phyloP scores from a whole-genome alignment of 225 moss, liverwort and hornwort species.

The Thuidium tamariscinum region DNA sequence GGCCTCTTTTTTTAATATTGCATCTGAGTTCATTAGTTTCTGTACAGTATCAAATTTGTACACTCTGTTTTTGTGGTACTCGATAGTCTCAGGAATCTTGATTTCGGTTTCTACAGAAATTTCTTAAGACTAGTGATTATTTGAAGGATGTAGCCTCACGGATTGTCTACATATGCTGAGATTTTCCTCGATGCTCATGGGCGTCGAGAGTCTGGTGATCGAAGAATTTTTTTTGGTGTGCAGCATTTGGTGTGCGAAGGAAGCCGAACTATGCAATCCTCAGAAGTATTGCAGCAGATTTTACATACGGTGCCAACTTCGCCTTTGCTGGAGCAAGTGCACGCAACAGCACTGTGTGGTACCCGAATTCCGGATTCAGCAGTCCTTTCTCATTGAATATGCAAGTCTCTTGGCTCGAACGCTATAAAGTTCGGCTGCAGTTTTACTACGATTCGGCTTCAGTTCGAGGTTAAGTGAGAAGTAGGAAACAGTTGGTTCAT shows the following conservation, averaged over 20 bases:
- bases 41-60: background rate
- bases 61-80: background rate
- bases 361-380: conserved; percentile 16
- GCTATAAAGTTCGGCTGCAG: conserved; percentile 42
- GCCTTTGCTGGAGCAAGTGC: conserved; percentile 55
- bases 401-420: conserved; percentile 51
- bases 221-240: background rate
- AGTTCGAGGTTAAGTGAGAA: conserved; percentile 2
- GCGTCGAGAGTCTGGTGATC: background rate
- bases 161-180: background rate
- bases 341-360: conserved; percentile 15
- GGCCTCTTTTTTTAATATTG: background rate
- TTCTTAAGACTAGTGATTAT: background rate
- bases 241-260: conserved; percentile 40
- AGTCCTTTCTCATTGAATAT: conserved; percentile 49
- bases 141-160: background rate
- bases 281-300: conserved; percentile 38
- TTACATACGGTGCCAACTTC: conserved; percentile 44
- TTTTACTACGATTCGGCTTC: conserved; percentile 33
- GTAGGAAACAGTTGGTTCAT: background rate
- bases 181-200: background rate
- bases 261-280: conserved; percentile 50
- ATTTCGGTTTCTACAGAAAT: background rate
- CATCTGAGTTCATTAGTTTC: background rate
- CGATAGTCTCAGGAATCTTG: background rate